phyloP scores from a whole-genome alignment of 2,329 filamentous ascomycete genomes.

The Thermothelomyces thermophilus region DNA sequence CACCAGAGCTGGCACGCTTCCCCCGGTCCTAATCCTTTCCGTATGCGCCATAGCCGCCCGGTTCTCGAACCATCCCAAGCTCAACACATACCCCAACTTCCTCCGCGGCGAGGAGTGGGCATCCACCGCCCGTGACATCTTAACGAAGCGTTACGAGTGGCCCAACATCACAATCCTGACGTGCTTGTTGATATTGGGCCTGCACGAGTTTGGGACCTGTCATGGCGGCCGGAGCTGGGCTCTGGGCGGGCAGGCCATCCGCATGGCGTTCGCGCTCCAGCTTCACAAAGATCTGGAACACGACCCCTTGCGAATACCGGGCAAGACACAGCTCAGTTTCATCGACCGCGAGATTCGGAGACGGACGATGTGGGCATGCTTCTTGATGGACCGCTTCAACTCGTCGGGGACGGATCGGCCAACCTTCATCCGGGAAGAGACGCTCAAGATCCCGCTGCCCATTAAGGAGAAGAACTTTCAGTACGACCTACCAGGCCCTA shows the following conservation, averaged over 20 bases:
- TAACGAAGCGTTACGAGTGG: slow-evolving; percentile 81
- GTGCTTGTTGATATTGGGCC: slow-evolving; percentile 76
- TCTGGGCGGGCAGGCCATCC: slow-evolving; percentile 85
- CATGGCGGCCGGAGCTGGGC: slow-evolving; percentile 96
- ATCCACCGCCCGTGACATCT: slow-evolving; percentile 76
- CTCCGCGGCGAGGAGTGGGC: slow-evolving; percentile 90
- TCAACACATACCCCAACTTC: slow-evolving; percentile 72
- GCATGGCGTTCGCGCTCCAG: slow-evolving; percentile 95
- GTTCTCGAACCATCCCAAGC: slow-evolving; percentile 81
- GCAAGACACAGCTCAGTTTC: slow-evolving; percentile 66
- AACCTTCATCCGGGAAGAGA: slow-evolving; percentile 84
- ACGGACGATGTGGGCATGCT: slow-evolving; percentile 97
- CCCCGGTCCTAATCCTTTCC: slow-evolving; percentile 85
- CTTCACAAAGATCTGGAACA: slow-evolving; percentile 85
- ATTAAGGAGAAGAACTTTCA: slow-evolving; percentile 87
- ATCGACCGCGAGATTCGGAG: slow-evolving; percentile 89
- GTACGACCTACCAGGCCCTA: slow-evolving; percentile 82
- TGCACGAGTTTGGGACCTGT: slow-evolving; percentile 96
- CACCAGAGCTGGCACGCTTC: slow-evolving; percentile 64
- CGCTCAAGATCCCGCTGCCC: slow-evolving; percentile 80
- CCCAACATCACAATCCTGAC: slow-evolving; percentile 95
- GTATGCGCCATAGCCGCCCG: slow-evolving; percentile 93
- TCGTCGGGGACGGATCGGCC: slow-evolving; percentile 91
- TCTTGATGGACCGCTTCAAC: slow-evolving; percentile 95
- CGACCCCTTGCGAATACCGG: slow-evolving; percentile 62